These are phyloP conservation scores for Lipomyces oligophaga DNA, from an alignment of 805 yeast genomes.

Conservation along the genomic window DNA sequence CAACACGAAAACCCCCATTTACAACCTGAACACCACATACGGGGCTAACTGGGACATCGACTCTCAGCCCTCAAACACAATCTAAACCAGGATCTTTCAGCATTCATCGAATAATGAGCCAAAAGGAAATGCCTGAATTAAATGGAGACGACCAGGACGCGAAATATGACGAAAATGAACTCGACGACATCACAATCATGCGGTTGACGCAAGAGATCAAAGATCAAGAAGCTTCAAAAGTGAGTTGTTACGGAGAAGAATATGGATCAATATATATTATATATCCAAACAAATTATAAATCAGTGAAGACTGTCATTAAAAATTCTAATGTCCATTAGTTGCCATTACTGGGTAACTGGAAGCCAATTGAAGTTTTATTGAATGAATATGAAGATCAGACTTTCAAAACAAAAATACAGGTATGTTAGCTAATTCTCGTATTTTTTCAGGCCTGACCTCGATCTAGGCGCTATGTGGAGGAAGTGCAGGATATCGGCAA, in stretches of 20 bases:
- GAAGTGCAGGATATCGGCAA: slow-evolving; percentile 20
- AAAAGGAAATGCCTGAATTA: neutral
- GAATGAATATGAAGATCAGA: slow-evolving; percentile 23
- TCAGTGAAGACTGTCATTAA: neutral
- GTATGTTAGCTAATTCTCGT: slow-evolving; percentile 4
- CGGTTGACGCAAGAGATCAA: slow-evolving; percentile 28
- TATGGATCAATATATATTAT: no score
- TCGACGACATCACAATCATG: slow-evolving; percentile 28
- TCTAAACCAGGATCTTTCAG: no score
- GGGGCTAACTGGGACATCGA: no score
- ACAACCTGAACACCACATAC: no score
- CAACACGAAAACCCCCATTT: no score
- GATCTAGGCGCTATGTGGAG: slow-evolving; percentile 17
- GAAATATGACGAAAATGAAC: slow-evolving; percentile 20
- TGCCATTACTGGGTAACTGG: slow-evolving; percentile 24
- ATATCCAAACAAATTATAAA: no score
- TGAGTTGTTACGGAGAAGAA: neutral
- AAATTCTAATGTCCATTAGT: slow-evolving; percentile 1
- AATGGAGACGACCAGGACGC: neutral
- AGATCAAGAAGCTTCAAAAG: slow-evolving; percentile 28
- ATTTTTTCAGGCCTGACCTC: neutral
- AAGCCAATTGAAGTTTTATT: slow-evolving; percentile 15
- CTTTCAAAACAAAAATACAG: slow-evolving; percentile 22
- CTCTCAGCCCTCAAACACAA: no score
- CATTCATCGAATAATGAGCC: no score